A percentile compares a stretch with the other conserved stretches of the same genome.
phyloP scores from a whole-genome alignment of 2,329 filamentous ascomycete species.

The Mycosphaerella sp. region DNA sequence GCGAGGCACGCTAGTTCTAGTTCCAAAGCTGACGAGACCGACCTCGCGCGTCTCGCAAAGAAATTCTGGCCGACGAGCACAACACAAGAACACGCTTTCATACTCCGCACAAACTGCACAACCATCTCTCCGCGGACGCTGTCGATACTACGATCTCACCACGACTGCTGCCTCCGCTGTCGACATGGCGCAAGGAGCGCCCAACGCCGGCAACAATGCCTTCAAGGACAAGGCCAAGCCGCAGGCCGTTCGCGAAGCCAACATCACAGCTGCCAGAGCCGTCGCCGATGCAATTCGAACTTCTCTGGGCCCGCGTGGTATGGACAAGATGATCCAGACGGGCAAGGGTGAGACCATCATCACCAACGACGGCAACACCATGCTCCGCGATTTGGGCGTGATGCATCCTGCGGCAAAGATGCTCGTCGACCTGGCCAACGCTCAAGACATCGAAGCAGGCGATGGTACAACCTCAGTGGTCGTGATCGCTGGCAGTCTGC shows the following conservation, averaged over 20 bases:
- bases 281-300: constrained; percentile 97
- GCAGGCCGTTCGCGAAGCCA: constrained; percentile 88
- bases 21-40: not conserved
- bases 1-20: not conserved
- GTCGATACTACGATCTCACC: not conserved
- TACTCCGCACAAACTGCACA: not conserved
- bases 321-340: constrained; percentile 99
- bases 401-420: constrained; percentile 99
- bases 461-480: constrained; percentile 98
- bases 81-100: not conserved
- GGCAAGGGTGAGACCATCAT: constrained; percentile 97
- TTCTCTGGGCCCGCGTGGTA: constrained; percentile 84
- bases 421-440: constrained; percentile 93
- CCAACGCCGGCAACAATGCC: constrained; percentile 54
- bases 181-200: constrained; percentile 38
- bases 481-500: constrained; percentile 89
- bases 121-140: not conserved
- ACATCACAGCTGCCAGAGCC: constrained; percentile 95
- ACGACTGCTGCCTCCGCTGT: not conserved
- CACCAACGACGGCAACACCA: constrained; percentile 98
- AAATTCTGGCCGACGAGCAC: not conserved
- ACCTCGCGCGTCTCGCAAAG: not conserved
- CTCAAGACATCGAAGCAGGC: constrained; percentile 96
- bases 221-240: constrained; percentile 97
- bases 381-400: constrained; percentile 98